phyloP scores from a whole-genome alignment of 78 protist genomes.

The Ministeria vibrans region DNA sequence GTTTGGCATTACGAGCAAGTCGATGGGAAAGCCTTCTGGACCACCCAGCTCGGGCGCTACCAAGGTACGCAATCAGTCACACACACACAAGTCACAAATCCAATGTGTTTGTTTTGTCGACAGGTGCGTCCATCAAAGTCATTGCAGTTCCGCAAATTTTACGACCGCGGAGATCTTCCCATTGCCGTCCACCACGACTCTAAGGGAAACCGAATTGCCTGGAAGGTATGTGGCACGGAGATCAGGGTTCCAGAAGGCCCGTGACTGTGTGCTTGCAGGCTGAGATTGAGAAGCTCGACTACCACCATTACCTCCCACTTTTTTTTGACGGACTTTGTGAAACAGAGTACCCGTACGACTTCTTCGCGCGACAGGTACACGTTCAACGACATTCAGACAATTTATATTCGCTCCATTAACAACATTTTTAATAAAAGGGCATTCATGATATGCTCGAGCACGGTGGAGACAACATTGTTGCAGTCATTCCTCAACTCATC shows the following conservation, averaged over 20 bases:
- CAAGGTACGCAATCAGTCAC: too few relatives aligned
- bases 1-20: too few relatives aligned
- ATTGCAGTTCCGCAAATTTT: constrained; percentile 70
- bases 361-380: constrained; percentile 79
- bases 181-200: constrained; percentile 67
- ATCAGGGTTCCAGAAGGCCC: too few relatives aligned
- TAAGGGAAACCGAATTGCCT: constrained; percentile 52
- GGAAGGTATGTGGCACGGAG: constrained; percentile 58
- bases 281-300: constrained; percentile 80
- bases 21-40: too few relatives aligned
- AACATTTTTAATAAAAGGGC: too few relatives aligned
- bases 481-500: constrained; percentile 87
- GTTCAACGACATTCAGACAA: too few relatives aligned
- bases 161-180: constrained; percentile 92
- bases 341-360: constrained; percentile 75
- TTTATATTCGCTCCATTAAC: too few relatives aligned
- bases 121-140: constrained; percentile 10
- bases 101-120: too few relatives aligned
- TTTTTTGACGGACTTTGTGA: constrained; percentile 92
- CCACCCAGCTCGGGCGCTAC: too few relatives aligned
- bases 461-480: constrained; percentile 70
- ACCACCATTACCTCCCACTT: constrained; percentile 89
- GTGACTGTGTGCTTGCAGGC: too few relatives aligned
- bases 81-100: too few relatives aligned
- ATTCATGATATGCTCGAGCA: constrained; percentile 53